phyloP scores from a whole-genome alignment of 768 basidiomycete species.

The Crucibulum laeve region DNA sequence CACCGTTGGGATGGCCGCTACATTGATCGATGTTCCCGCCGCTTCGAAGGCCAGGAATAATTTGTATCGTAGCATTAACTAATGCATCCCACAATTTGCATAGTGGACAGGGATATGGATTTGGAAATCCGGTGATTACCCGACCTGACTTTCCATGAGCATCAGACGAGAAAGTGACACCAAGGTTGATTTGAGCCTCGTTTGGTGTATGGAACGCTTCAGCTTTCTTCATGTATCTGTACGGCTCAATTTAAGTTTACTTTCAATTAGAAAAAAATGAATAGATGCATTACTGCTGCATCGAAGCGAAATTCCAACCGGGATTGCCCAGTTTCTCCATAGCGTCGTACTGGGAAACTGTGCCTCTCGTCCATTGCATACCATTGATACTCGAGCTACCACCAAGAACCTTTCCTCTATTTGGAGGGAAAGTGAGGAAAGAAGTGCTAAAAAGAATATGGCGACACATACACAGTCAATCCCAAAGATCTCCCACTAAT shows the following conservation, averaged over 20 bases:
- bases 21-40: neutral
- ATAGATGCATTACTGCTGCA: neutral
- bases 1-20: neutral
- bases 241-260: neutral
- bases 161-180: neutral
- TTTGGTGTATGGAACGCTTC: neutral
- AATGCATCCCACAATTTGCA: neutral
- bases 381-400: slow-evolving; percentile 16
- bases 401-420: slow-evolving; percentile 13
- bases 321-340: slow-evolving; percentile 13
- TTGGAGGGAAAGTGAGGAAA: slow-evolving; percentile 5
- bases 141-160: neutral
- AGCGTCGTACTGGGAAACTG: slow-evolving; percentile 12
- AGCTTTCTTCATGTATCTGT: neutral
- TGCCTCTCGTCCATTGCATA: slow-evolving; percentile 16
- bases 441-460: neutral
- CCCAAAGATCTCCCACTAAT: slow-evolving; percentile 4
- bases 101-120: neutral
- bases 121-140: neutral
- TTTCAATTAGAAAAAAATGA: neutral
- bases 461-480: neutral
- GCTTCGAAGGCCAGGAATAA: neutral
- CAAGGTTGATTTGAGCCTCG: neutral
- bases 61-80: neutral
- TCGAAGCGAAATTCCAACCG: slow-evolving; percentile 13